Evolutionary conservation across 345 rosid species (phyloP).

Genomic region (Camelina neglecta): DNA sequence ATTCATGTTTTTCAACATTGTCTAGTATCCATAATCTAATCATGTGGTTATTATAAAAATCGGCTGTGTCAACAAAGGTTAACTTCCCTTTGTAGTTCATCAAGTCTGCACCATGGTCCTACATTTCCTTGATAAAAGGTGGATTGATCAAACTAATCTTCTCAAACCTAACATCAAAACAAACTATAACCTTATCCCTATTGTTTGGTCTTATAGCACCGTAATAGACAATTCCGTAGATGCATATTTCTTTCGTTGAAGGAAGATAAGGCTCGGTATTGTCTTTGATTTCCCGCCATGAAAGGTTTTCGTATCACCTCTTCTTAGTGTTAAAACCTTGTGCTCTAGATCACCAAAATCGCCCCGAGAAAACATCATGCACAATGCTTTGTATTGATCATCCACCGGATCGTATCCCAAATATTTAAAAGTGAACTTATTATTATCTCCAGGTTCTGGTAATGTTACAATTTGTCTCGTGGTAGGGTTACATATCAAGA

Average conservation of each 20-base stretch:
- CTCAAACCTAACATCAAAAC: conserved; percentile 17
- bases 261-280: no score
- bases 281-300: no score
- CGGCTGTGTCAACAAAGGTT: neutral
- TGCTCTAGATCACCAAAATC: no score
- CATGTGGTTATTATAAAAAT: neutral
- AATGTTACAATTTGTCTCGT: no score
- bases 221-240: conserved; percentile 14
- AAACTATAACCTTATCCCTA: neutral
- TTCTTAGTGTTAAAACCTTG: no score
- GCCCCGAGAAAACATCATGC: no score
- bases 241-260: neutral
- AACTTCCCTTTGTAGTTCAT: conserved; percentile 8
- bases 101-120: neutral
- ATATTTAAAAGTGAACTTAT: no score
- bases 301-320: no score
- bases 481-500: no score
- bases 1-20: neutral
- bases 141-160: conserved; percentile 3
- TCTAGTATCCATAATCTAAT: conserved; percentile 2
- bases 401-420: no score
- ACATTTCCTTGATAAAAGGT: neutral
- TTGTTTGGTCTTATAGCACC: neutral
- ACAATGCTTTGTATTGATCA: no score
- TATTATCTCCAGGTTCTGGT: no score